Evolutionary conservation across 768 basidiomycete species (phyloP).

Genomic region (Tricholoma saponaceum): DNA sequence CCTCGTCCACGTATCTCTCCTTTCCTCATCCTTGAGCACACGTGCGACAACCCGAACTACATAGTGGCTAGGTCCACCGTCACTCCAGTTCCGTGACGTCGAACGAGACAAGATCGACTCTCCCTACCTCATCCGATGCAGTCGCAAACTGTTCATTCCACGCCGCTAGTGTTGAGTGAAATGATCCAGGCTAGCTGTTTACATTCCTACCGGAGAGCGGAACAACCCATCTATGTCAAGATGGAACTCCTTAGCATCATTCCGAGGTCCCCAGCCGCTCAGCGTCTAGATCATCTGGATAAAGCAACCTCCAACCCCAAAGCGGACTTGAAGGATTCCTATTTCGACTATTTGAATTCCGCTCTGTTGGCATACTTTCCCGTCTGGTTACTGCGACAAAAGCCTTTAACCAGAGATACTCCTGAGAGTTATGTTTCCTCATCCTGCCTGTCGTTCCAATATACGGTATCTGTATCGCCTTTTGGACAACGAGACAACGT

Average conservation of each 20-base stretch:
- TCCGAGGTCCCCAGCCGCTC: neutral
- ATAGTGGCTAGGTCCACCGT: neutral
- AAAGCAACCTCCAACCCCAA: neutral
- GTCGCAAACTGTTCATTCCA: neutral
- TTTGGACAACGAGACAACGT: neutral
- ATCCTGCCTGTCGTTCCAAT: neutral
- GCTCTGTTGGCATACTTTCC: neutral
- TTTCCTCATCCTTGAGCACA: neutral
- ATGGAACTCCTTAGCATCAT: neutral
- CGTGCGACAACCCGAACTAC: neutral
- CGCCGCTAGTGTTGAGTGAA: neutral
- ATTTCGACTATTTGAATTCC: neutral
- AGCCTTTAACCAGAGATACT: neutral
- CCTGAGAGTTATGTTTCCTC: neutral
- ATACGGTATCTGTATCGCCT: neutral
- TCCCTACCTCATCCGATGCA: neutral
- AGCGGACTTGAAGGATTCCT: neutral
- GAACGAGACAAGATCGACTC: neutral
- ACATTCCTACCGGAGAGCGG: neutral
- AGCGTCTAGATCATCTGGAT: neutral
- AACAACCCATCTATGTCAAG: neutral
- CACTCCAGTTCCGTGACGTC: constrained; percentile 2
- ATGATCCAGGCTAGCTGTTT: neutral
- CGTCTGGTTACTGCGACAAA: neutral
- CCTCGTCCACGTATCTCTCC: neutral